phyloP scores from a whole-genome alignment of 176 grass and related monocot species.

The Triticum urartu region DNA sequence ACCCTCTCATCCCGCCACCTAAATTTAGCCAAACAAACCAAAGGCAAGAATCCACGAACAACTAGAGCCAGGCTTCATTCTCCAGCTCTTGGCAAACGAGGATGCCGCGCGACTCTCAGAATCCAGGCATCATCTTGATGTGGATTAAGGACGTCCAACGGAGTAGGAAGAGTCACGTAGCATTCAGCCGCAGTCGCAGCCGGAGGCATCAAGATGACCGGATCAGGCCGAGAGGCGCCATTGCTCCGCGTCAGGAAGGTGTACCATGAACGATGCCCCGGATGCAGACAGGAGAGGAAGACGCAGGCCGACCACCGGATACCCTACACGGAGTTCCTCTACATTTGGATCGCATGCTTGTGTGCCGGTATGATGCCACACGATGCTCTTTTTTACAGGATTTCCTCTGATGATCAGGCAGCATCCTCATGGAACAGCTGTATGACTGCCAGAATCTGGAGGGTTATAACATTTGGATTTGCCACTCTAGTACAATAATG shows the following conservation, averaged over 20 bases:
- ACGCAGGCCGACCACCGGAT: constrained; percentile 24
- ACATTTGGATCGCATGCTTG: constrained; percentile 49
- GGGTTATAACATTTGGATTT: neutral
- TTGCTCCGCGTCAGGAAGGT: constrained; percentile 8
- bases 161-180: neutral
- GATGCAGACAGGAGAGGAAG: constrained; percentile 50
- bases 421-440: neutral
- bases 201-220: neutral
- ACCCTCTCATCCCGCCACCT: neutral
- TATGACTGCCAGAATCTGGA: neutral
- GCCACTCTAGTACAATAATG: neutral
- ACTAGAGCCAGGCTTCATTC: constrained; percentile 4
- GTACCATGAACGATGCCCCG: constrained; percentile 47
- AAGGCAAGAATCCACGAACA: neutral
- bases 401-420: neutral
- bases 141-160: neutral
- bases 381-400: neutral
- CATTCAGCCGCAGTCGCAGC: neutral
- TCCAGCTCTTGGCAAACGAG: neutral
- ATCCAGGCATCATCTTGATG: constrained; percentile 26
- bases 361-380: constrained; percentile 34
- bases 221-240: neutral
- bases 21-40: constrained; percentile 33
- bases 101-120: neutral
- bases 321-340: constrained; percentile 53